Percentiles rank a stretch among this genome's conserved stretches.
phyloP scores from a whole-genome alignment of 148 eudicot species.

The Cornus controversa region DNA sequence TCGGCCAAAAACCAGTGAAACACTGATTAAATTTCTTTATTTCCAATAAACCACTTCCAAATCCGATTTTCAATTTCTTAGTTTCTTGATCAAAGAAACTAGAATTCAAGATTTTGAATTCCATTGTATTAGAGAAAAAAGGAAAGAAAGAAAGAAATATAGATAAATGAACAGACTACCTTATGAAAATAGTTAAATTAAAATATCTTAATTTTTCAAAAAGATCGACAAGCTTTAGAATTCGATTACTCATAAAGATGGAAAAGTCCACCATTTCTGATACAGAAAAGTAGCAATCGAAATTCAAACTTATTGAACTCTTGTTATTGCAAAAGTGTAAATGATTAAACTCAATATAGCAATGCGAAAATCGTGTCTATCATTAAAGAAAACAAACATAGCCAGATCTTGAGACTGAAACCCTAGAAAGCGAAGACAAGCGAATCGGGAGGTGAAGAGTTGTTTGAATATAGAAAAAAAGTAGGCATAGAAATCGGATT shows the following conservation, averaged over 20 bases:
- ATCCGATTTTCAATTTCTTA: not conserved
- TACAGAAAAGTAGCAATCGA: not conserved
- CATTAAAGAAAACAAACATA: not conserved
- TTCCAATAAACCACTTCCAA: not conserved
- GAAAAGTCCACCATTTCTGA: not conserved
- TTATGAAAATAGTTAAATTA: not conserved
- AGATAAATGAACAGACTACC: not conserved
- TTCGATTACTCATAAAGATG: not conserved
- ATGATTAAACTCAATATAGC: not conserved
- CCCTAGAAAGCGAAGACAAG: not conserved
- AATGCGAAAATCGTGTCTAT: not conserved
- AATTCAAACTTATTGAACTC: not conserved
- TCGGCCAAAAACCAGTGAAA: not conserved
- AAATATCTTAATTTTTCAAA: not conserved
- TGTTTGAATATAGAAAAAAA: not conserved
- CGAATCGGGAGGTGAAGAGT: not conserved
- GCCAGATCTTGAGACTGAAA: not conserved
- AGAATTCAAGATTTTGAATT: not conserved
- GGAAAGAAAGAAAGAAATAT: not conserved
- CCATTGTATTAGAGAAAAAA: not conserved
- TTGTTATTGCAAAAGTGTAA: not conserved
- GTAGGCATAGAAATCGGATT: constrained; percentile 16
- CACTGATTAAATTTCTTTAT: not conserved
- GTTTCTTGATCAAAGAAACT: not conserved
- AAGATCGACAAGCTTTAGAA: not conserved